Evolutionary conservation across 1,139 yeast species (phyloP), one percentile per base, ranked within the genome.

Genomic region (Hyphopichia buzzinii): DNA sequence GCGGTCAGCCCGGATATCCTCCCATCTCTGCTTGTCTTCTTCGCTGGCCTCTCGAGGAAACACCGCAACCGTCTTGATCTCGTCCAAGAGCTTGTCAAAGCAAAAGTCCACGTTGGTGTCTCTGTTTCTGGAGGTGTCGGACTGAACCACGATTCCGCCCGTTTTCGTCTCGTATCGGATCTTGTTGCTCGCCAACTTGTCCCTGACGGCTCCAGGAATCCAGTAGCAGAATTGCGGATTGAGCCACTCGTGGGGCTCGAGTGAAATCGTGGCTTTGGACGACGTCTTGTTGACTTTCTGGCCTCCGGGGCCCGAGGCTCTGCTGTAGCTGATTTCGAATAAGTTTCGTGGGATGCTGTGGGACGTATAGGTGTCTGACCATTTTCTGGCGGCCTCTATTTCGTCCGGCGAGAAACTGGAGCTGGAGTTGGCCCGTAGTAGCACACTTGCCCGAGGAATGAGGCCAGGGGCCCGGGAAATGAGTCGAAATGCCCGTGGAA

Each of bases 291-390:
- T 90, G 12, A 90, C 97, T 53, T 90, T 86, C 50, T 90, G 97
- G 0, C 97, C 97, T 0, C 97, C 97, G 0, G 96, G 90, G 0
- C 97, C 97, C 10, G 95, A 83, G 0, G 95, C 76, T 42, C 95
- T 63, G 36, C 87, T 78, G 57, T 67, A 89, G 0, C 78, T 56
- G 2, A 81, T 59, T 1, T 64, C 61, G 50, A 85, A 85, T 15
- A 64, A 51, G 22, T 59, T 52, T 8, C 61, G 54, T 0, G 92
- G 94, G 1, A 84, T 64, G 4, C 58, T 47, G 0, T 48, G 31
- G 2, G 55, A 46, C 1, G 52, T 48, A 39, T 74, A 64, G 0
- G 44, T 37, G 2, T 52, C 46, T 4, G 79, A 48, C 87, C 87
- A 81, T 31, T 44, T 39, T 40, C 63, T 63, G 12, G 80, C 71